A percentile compares a stretch with the other conserved stretches of the same genome.
These are phyloP conservation scores for Balamuthia mandrillaris DNA, from an alignment of 208 protist genomes.

Conservation along the genomic window DNA sequence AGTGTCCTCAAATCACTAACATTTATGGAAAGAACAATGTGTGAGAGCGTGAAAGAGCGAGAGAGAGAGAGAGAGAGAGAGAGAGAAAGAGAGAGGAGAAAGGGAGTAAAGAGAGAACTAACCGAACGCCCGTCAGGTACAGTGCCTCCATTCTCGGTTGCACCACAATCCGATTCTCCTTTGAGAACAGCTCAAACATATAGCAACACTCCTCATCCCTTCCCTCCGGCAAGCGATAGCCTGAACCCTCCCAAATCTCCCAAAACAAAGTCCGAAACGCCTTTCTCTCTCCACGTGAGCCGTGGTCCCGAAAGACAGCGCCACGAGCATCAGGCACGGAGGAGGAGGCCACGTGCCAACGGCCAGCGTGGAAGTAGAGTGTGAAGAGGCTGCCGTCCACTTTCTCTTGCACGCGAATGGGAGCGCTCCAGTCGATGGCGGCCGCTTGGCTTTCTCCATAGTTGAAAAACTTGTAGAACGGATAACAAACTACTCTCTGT, in stretches of 20 bases:
- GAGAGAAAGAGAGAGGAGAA: too few species aligned
- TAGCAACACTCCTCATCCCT: not conserved
- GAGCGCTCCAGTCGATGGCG: not conserved
- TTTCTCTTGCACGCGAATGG: not conserved
- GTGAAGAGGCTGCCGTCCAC: not conserved
- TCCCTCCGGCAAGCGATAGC: not conserved
- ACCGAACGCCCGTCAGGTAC: not conserved
- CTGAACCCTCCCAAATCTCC: not conserved
- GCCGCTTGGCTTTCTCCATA: not conserved
- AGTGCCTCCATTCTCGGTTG: not conserved
- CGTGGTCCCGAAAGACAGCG: not conserved
- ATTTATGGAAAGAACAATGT: not conserved
- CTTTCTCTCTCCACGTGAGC: not conserved
- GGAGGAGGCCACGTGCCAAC: not conserved
- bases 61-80: too few species aligned
- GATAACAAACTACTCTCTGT: not conserved
- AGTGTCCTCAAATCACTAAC: not conserved
- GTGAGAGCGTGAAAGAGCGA: not conserved
- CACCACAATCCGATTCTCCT: not conserved
- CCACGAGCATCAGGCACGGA: not conserved
- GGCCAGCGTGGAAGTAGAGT: not conserved
- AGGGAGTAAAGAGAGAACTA: not conserved
- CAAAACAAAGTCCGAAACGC: not conserved
- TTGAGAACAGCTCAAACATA: conserved; percentile 10
- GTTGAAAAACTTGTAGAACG: conserved; percentile 27